Base-by-base conservation (phyloP, 2,329 filamentous ascomycete genomes). In the Volutella citrinella region DNA sequence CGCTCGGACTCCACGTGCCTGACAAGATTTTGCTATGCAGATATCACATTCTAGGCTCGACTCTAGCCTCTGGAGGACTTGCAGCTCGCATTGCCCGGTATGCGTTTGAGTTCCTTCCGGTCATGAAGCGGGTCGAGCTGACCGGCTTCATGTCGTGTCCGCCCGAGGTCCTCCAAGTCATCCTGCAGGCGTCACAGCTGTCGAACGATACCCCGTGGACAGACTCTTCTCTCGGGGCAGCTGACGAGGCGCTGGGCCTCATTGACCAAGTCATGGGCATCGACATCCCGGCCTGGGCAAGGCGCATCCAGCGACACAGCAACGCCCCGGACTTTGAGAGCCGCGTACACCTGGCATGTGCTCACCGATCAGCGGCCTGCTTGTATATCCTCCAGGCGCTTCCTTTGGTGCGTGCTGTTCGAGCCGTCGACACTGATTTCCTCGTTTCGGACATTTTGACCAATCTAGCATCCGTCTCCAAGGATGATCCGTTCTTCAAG, bases 401-500 rank as follows among this genome's bases (percentile, higher is more conserved):
- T 10, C 66, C 66, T 8, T 40, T 60, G n/a, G 55, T 61, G 18
- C 57, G 61, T 10, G 56, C 56, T 5, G 53, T 60, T 12, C 51
- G 58, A 17, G 46, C 53, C 4, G 58, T 73, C 18, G 65, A 68
- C 27, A 64, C 64, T 15, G 52, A 65, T 27, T 48, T 69, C 8
- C 63, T 79, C 3, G 68, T 72, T 5, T 51, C 61, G 16, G 72
- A 75, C 20, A 72, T 76, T 22, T 57, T 78, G 3, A 46, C 57
- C n/a, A 68, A 77, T 38, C 60, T 79, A 16, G 68, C 66, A 6
- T 58, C 63, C 33, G 65, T 80, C 21, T 61, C 60, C 18, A 63
- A 66, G 14, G 54, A 61, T 4, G 72, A 76, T 46, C 65, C 68
- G 7, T 64, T 77, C 25, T 79, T 76, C 60, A 79, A 78, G 50